Evolutionary conservation across 805 yeast species (phyloP).

Genomic region (Starmerella cellae): DNA sequence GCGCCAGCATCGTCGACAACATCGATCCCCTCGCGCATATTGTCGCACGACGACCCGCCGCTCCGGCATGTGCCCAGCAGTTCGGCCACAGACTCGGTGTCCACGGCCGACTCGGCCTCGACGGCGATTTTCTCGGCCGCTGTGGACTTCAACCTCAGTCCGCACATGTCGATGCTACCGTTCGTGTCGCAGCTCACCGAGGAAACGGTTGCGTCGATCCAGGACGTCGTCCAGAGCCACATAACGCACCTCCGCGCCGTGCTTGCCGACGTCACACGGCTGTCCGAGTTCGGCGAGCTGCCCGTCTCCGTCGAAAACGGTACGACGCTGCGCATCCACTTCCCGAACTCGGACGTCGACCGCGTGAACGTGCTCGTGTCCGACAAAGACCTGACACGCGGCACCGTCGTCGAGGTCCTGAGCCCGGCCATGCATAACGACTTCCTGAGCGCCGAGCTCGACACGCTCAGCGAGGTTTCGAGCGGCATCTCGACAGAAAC

Average conservation of each 20-base stretch:
- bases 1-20: no score
- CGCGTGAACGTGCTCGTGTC: constrained; percentile 44
- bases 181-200: constrained; percentile 33
- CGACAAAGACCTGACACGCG: constrained; percentile 49
- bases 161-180: constrained; percentile 32
- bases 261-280: constrained; percentile 33
- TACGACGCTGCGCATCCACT: constrained; percentile 39
- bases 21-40: no score
- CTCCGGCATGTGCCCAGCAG: no score
- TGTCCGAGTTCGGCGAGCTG: constrained; percentile 49
- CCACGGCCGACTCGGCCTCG: no score
- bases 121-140: constrained; percentile 13
- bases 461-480: not conserved
- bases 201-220: constrained; percentile 32
- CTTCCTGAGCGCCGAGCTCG: constrained; percentile 1
- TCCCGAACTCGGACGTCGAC: constrained; percentile 54
- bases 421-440: not conserved
- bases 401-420: constrained; percentile 32
- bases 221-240: constrained; percentile 26
- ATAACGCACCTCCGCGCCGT: constrained; percentile 30
- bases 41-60: no score
- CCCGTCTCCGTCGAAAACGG: constrained; percentile 40
- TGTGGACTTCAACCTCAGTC: constrained; percentile 44
- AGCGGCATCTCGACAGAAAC: not conserved
- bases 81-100: no score